phyloP scores from a whole-genome alignment of 2,329 filamentous ascomycete genomes.

The Fusarium robinianum region DNA sequence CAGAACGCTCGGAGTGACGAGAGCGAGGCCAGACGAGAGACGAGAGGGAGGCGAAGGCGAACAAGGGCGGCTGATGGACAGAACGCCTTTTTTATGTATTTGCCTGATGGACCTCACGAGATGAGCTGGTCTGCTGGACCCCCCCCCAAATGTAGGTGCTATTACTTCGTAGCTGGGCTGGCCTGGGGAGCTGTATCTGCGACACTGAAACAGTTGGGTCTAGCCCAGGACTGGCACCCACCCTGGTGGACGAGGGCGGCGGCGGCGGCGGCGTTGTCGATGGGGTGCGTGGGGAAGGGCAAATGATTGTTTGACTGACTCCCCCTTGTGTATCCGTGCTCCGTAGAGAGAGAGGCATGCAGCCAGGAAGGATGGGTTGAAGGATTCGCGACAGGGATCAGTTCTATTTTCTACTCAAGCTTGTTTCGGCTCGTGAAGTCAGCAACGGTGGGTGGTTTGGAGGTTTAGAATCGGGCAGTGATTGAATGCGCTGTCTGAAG shows the following conservation, averaged over 20 bases:
- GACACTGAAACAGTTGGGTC: constrained; percentile 20
- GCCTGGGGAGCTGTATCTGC: constrained; percentile 21
- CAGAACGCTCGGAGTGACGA: constrained; percentile 10
- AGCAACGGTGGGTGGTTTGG: constrained; percentile 1
- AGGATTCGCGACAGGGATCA: constrained; percentile 25
- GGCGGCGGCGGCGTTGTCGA: too few relatives aligned
- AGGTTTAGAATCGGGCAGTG: constrained; percentile 2
- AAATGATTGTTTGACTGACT: constrained; percentile 7
- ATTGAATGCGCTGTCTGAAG: constrained; percentile 3
- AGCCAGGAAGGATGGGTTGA: too few relatives aligned
- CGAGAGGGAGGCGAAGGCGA: constrained; percentile 2
- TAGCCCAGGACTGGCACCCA: constrained; percentile 24
- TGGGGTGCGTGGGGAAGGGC: constrained; percentile 12
- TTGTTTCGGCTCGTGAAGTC: constrained; percentile 14
- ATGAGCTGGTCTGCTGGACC: constrained; percentile 14
- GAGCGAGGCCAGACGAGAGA: constrained; percentile 1
- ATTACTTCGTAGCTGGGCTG: too few relatives aligned
- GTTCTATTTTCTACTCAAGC: constrained; percentile 15
- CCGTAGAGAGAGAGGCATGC: constrained; percentile 1
- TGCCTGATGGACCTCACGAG: constrained; percentile 6
- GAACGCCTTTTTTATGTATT: constrained; percentile 27
- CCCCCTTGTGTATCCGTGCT: too few relatives aligned
- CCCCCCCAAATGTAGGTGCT: too few relatives aligned
- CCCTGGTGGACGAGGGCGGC: constrained; percentile 17
- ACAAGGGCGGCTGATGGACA: constrained; percentile 4